These are phyloP conservation scores for Mycena latifolia DNA, from an alignment of 768 basidiomycete species.

Conservation along the genomic window DNA sequence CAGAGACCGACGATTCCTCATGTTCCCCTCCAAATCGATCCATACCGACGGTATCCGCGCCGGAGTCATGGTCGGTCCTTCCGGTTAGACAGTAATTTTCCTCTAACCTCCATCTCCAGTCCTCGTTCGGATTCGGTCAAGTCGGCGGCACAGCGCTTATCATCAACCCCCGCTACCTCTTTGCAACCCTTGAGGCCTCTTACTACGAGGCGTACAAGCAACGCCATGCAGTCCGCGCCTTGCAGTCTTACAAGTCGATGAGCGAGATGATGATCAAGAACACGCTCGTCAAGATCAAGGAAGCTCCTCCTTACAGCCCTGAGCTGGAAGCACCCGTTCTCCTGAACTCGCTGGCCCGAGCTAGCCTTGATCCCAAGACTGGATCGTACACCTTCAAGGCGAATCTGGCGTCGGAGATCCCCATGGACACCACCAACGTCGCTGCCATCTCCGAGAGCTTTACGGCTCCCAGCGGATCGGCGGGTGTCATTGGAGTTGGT, in stretches of 20 bases:
- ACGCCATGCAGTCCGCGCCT: conserved; percentile 74
- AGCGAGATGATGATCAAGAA: conserved; percentile 97
- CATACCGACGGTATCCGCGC: conserved; percentile 93
- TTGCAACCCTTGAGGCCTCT: conserved; percentile 85
- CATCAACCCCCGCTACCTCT: conserved; percentile 91
- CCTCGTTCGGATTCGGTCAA: conserved; percentile 98
- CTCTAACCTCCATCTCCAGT: conserved; percentile 56
- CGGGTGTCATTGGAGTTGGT: conserved; percentile 80
- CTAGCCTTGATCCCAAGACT: conserved; percentile 83
- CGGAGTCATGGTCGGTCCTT: conserved; percentile 80
- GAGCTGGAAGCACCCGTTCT: conserved; percentile 91
- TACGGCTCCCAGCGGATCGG: conserved; percentile 44
- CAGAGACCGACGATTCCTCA: conserved; percentile 87
- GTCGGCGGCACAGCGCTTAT: conserved; percentile 94
- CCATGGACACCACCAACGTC: conserved; percentile 76
- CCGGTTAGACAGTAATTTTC: not conserved
- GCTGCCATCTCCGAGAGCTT: conserved; percentile 71
- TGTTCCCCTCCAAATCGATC: conserved; percentile 98
- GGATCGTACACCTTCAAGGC: conserved; percentile 87
- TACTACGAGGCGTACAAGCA: conserved; percentile 82
- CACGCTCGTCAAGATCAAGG: conserved; percentile 95
- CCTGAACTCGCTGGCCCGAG: conserved; percentile 94
- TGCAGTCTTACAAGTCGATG: conserved; percentile 89
- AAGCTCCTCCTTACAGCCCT: conserved; percentile 86
- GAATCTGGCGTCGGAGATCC: conserved; percentile 65